These are phyloP conservation scores for Boletus rex-veris DNA, from an alignment of 768 basidiomycete genomes.

Conservation along the genomic window DNA sequence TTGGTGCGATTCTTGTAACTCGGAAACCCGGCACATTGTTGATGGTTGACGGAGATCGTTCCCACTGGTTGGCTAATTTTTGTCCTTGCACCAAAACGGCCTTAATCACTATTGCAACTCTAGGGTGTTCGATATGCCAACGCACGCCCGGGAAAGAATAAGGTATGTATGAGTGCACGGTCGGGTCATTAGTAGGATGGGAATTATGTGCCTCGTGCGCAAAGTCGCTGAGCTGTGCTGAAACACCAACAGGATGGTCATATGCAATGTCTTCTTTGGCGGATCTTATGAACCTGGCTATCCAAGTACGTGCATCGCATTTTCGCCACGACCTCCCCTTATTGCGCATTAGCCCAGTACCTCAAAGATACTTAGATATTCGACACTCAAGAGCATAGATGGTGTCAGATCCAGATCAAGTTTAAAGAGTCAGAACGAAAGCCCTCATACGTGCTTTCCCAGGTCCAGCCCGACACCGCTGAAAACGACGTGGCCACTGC, in stretches of 20 bases:
- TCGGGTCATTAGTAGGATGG: slow-evolving; percentile 69
- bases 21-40: not conserved
- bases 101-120: slow-evolving; percentile 89
- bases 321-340: not conserved
- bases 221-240: not conserved
- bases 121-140: slow-evolving; percentile 80
- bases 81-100: slow-evolving; percentile 73
- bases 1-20: slow-evolving; percentile 44
- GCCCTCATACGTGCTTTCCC: slow-evolving; percentile 55
- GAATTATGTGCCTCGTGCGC: not conserved
- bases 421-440: slow-evolving; percentile 65
- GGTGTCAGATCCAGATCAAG: slow-evolving; percentile 62
- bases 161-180: slow-evolving; percentile 71
- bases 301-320: slow-evolving; percentile 46
- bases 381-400: slow-evolving; percentile 81
- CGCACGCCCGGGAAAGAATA: slow-evolving; percentile 86
- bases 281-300: slow-evolving; percentile 88
- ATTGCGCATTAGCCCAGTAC: slow-evolving; percentile 56
- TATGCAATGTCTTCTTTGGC: slow-evolving; percentile 90
- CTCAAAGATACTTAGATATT: slow-evolving; percentile 84
- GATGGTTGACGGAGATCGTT: not conserved
- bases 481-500: slow-evolving; percentile 41
- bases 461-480: not conserved
- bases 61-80: slow-evolving; percentile 74
- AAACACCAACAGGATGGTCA: slow-evolving; percentile 60